These are phyloP conservation scores for Rhodotorula sp. DNA, from an alignment of 1,284 basidiomycete species.

Conservation along the genomic window DNA sequence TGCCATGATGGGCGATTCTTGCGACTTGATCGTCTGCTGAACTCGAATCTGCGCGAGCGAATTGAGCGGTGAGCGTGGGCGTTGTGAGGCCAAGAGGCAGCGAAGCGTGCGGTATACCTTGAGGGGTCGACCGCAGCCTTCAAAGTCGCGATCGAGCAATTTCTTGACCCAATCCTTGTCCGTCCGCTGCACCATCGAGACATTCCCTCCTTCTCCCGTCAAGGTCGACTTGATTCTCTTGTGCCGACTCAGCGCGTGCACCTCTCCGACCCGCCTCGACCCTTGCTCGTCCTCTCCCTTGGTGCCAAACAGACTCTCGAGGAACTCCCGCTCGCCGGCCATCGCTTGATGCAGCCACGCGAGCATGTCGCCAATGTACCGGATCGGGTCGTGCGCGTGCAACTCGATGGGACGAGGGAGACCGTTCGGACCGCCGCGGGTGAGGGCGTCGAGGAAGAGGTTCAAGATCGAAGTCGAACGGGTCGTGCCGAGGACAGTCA, in stretches of 20 bases:
- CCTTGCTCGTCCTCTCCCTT: constrained; percentile 68
- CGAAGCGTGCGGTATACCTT: constrained; percentile 57
- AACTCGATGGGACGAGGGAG: constrained; percentile 91
- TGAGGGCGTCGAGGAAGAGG: constrained; percentile 73
- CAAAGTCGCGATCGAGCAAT: constrained; percentile 77
- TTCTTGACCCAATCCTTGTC: constrained; percentile 78
- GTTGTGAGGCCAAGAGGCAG: background rate
- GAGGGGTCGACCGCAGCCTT: constrained; percentile 79
- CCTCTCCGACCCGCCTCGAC: constrained; percentile 74
- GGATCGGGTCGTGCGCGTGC: constrained; percentile 92
- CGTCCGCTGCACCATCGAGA: constrained; percentile 49
- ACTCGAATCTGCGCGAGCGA: constrained; percentile 66
- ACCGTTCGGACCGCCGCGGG: constrained; percentile 81
- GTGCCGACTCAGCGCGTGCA: constrained; percentile 44
- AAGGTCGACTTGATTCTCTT: constrained; percentile 9
- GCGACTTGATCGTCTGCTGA: constrained; percentile 84
- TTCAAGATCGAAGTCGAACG: constrained; percentile 76
- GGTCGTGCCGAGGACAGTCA: constrained; percentile 73
- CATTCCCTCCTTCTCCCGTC: constrained; percentile 43
- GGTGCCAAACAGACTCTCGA: constrained; percentile 77
- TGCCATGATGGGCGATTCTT: constrained; percentile 85
- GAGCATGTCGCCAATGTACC: constrained; percentile 97
- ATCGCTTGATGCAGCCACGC: constrained; percentile 98
- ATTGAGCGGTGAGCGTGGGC: background rate
- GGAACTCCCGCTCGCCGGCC: constrained; percentile 88